phyloP scores from a whole-genome alignment of 2,329 filamentous ascomycete species.

The Rhynchosporium secalis region DNA sequence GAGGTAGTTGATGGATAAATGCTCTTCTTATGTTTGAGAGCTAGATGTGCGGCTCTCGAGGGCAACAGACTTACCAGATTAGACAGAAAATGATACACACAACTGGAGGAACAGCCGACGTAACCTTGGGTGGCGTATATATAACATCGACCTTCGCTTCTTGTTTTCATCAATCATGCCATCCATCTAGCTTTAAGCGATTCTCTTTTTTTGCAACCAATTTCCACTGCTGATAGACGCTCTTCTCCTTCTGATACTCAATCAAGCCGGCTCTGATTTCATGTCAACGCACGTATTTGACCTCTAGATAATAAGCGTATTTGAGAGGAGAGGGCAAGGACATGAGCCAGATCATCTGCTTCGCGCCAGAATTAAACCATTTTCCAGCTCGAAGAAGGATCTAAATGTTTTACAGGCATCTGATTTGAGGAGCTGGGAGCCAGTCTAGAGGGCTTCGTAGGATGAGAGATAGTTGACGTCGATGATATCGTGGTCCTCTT shows the following conservation, averaged over 20 bases:
- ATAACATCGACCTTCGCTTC: constrained; percentile 72
- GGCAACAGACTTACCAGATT: constrained; percentile 64
- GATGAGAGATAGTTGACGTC: constrained; percentile 67
- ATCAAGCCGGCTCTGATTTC: constrained; percentile 76
- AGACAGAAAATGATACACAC: constrained; percentile 92
- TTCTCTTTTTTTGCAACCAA: constrained; percentile 74
- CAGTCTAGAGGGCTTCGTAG: constrained; percentile 74
- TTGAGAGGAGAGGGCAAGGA: constrained; percentile 71
- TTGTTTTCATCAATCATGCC: constrained; percentile 86
- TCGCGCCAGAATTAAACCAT: constrained; percentile 74
- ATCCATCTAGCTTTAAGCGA: constrained; percentile 65
- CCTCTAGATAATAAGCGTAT: constrained; percentile 85
- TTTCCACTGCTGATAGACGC: constrained; percentile 77
- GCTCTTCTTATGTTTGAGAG: not conserved
- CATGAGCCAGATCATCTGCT: constrained; percentile 74
- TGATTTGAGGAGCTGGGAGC: constrained; percentile 76
- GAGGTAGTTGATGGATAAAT: constrained; percentile 56
- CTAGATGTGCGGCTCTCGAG: not conserved
- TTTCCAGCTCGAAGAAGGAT: constrained; percentile 77
- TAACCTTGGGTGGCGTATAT: constrained; percentile 83
- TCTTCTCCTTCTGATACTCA: constrained; percentile 70
- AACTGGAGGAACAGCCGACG: constrained; percentile 83
- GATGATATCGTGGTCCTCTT: constrained; percentile 73
- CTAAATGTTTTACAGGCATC: constrained; percentile 82
- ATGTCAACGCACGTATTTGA: constrained; percentile 80